These are phyloP conservation scores for Aspergillus hancockii DNA, from an alignment of 495 filamentous ascomycete genomes.

Conservation along the genomic window DNA sequence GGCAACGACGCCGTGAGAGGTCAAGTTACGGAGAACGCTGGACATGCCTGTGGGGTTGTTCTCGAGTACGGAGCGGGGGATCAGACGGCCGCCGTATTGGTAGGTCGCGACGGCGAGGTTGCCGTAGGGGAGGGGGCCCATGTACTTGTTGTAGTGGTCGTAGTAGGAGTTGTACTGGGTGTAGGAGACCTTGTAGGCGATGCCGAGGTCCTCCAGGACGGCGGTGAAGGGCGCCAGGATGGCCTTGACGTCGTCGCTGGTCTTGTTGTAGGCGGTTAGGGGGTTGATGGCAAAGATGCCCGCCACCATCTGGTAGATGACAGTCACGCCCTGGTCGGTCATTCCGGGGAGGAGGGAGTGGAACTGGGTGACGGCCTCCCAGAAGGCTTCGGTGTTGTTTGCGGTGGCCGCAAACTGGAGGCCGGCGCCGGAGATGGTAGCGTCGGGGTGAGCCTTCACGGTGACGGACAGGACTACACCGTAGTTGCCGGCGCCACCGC, in stretches of 20 bases:
- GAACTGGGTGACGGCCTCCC: conserved; percentile 42
- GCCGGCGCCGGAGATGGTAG: conserved; percentile 27
- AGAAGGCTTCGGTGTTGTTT: conserved; percentile 44
- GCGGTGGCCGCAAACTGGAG: conserved; percentile 30
- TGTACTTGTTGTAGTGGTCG: conserved; percentile 48
- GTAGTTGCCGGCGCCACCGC: conserved; percentile 66
- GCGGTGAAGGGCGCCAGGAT: conserved; percentile 35
- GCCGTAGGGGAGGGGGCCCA: conserved; percentile 38
- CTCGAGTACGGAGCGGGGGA: conserved; percentile 50
- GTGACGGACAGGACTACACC: conserved; percentile 61
- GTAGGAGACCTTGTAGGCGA: conserved; percentile 26
- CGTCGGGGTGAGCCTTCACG: conserved; percentile 45
- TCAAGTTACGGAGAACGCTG: conserved; percentile 38
- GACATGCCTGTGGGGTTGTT: conserved; percentile 45
- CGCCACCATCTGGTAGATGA: conserved; percentile 49
- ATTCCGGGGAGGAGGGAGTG: conserved; percentile 47
- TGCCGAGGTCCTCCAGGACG: conserved; percentile 27
- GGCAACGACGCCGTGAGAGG: conserved; percentile 41
- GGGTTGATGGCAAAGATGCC: conserved; percentile 48
- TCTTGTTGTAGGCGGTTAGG: conserved; percentile 38
- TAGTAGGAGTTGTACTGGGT: conserved; percentile 45
- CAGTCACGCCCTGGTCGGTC: conserved; percentile 50
- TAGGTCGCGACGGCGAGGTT: conserved; percentile 46
- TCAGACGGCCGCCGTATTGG: conserved; percentile 61
- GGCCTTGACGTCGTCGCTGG: conserved; percentile 27